Base-by-base conservation (phyloP, 2,329 filamentous ascomycete genomes). In the Cladosporium sp. region DNA sequence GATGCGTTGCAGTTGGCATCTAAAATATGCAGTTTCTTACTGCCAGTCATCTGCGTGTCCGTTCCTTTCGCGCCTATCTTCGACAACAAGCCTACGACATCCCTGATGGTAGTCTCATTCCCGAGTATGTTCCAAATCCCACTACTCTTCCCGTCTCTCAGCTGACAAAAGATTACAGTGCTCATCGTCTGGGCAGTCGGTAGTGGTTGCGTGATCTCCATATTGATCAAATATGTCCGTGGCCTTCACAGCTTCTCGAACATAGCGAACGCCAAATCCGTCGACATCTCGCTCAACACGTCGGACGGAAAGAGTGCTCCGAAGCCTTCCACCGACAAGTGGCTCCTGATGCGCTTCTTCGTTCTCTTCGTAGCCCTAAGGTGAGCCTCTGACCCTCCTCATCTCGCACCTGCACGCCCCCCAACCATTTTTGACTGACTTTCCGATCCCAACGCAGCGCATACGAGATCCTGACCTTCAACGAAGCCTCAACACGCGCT, bases 311-410 rank as follows among this genome's bases (percentile, higher is more conserved):
- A 9, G 13, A 19, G 8, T 5, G n/a, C 14, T 9, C 22, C 41
- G 16, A 28, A 13, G 3, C 18, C 33, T 1, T 31, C 19, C 19
- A 44, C 42, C 3, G 49, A 52, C 4, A 52, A 46, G 18, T 59
- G 57, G 57, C 54, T 60, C 11, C 42, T 60, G 7, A 22, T 59
- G 19, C 55, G 58, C 32, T 60, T 60, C 45, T 43, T 43, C 3
- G 48, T 59, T 22, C 54, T 55, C 16, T 60, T 58, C 32, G 51
- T 43, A 4, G 18, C 55, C 4, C 22, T 57, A 9, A 42, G 48
- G 53, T 55, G n/a, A 45, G 34, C 8, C 32, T 8, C 32, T 35
- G 5, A 19, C 18, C 19, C 32, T 35, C 16, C 34, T 11, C 22
- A 28, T 28, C 22, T 14, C 35, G 13, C 35, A 38, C 4, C 35